Evolutionary conservation across 352 stramenopile species (phyloP), one percentile per base, ranked within the genome.

Genomic region (Phytophthora megakarya): DNA sequence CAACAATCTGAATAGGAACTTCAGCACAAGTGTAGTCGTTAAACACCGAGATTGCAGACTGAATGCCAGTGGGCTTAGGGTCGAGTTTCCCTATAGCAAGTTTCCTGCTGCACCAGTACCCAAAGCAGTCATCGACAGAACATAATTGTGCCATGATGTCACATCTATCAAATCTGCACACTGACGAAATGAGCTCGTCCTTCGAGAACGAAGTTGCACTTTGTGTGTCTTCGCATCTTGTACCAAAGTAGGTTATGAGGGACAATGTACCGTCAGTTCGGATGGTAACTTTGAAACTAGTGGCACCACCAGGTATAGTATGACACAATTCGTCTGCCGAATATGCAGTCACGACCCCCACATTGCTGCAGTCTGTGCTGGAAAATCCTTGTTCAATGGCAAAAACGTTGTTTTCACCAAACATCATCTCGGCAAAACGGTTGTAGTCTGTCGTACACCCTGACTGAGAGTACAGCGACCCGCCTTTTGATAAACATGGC

Each of bases 261-360:
- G 28, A 48, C 9, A 42, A 5, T 35, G 30, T 35, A 35, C 30
- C 13, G 13, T 35, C 58, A 13, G 58, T 54, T 2, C 58, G 35
- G 11, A 66, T 59, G 10, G 3, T n/a, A 6, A 22, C 58, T n/a
- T 22, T 21, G 12, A 60, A 65, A 42, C 47, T 66, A 19, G 39
- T 54, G 6, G 10, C 12, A 15, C 13, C 30, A 35, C 8, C 13
- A 7, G 13, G 2, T 7, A 2, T 35, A 11, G 30, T 35, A 11
- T 35, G 30, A 11, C 30, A 66, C 12, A 15, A 53, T 13, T 39
- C 48, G 22, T 61, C 58, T 7, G 48, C 58, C 0, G 39, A 40
- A 28, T 66, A 61, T 1, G 25, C 25, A 16, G 38, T 66, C 30
- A 39, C 47, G 18, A 26, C 26, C 23, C 60, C 58, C 18, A 53